These are phyloP conservation scores for Melocanna baccifera DNA, from an alignment of 176 grass and related monocot genomes.

Conservation along the genomic window DNA sequence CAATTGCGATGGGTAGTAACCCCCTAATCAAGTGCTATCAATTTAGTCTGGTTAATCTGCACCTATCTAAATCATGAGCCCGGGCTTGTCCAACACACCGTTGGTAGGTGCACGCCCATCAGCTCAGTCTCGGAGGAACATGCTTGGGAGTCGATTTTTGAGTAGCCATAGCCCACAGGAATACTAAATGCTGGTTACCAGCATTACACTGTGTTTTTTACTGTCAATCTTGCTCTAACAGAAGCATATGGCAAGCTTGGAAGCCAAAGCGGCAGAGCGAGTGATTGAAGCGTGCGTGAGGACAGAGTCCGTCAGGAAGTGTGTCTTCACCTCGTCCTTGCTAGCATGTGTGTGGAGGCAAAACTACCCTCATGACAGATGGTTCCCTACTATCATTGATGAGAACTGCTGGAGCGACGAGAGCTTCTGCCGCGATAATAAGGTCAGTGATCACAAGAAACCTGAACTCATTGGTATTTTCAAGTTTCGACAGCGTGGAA, in stretches of 20 bases:
- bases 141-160: neutral
- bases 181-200: neutral
- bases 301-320: conserved; percentile 80
- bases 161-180: neutral
- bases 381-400: conserved; percentile 60
- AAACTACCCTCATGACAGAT: conserved; percentile 38
- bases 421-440: conserved; percentile 82
- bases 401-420: conserved; percentile 99
- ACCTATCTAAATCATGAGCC: neutral
- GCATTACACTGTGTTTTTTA: neutral
- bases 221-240: neutral
- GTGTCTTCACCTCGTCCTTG: conserved; percentile 87
- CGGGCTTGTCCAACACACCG: neutral
- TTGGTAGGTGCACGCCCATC: neutral
- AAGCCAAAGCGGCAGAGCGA: conserved; percentile 75
- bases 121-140: neutral
- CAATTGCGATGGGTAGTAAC: neutral
- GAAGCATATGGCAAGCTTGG: conserved; percentile 89
- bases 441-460: conserved; percentile 38
- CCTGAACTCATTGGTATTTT: too few species aligned
- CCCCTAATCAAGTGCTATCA: neutral
- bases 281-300: conserved; percentile 83
- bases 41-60: neutral
- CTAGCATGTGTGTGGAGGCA: conserved; percentile 79
- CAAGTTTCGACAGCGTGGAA: too few species aligned